These are phyloP conservation scores for Suillus lakei DNA, from an alignment of 768 basidiomycete species.

Conservation along the genomic window DNA sequence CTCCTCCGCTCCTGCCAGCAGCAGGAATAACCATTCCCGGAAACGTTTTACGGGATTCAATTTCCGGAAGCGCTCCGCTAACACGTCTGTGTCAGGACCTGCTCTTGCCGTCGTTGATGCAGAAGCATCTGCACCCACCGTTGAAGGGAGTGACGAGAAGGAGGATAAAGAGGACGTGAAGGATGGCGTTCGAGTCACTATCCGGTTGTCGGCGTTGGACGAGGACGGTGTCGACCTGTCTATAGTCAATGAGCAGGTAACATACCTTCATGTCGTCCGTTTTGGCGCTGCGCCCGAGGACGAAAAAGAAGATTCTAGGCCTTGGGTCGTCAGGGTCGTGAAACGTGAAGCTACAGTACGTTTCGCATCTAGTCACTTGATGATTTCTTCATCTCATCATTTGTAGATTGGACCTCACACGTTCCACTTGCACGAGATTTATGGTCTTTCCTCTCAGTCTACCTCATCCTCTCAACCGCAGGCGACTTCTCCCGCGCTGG, in stretches of 20 bases:
- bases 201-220: conserved; percentile 82
- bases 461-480: conserved; percentile 39
- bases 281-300: conserved; percentile 52
- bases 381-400: conserved; percentile 7
- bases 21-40: conserved; percentile 33
- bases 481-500: conserved; percentile 42
- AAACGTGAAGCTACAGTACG: conserved; percentile 86
- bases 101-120: conserved; percentile 81
- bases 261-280: conserved; percentile 85
- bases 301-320: conserved; percentile 60
- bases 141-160: conserved; percentile 45
- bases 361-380: conserved; percentile 7
- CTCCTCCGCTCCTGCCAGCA: conserved; percentile 15
- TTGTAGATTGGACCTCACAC: conserved; percentile 88
- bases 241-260: conserved; percentile 83
- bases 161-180: conserved; percentile 51
- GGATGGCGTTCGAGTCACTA: conserved; percentile 77
- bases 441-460: conserved; percentile 75
- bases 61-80: conserved; percentile 62
- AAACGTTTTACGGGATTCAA: conserved; percentile 71
- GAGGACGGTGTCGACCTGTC: conserved; percentile 70
- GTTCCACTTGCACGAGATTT: conserved; percentile 96
- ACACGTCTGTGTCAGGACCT: conserved; percentile 68
- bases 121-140: conserved; percentile 43
- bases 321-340: conserved; percentile 93